Evolutionary conservation across 2,329 filamentous ascomycete species (phyloP).

Genomic region (Karstenula rhodostoma): DNA sequence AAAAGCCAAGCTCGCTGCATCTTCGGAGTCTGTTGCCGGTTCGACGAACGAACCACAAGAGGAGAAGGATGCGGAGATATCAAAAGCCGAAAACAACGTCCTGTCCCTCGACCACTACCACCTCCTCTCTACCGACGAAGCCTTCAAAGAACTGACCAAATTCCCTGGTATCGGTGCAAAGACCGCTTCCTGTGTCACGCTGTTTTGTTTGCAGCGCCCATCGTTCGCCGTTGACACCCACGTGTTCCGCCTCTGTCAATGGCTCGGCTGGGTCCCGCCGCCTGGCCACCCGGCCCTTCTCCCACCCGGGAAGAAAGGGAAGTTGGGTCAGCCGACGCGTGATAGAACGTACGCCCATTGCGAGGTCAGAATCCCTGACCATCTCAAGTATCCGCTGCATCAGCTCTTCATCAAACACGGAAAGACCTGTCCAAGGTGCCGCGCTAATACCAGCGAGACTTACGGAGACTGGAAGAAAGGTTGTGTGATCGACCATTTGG

Average conservation of each 20-base stretch:
- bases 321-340: constrained; percentile 56
- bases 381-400: constrained; percentile 70
- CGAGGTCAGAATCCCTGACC: constrained; percentile 67
- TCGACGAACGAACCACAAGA: constrained; percentile 56
- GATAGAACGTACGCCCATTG: constrained; percentile 67
- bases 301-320: constrained; percentile 46
- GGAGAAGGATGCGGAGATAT: constrained; percentile 66
- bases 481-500: constrained; percentile 70
- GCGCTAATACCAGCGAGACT: constrained; percentile 66
- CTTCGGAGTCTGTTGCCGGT: constrained; percentile 48
- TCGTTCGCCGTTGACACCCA: constrained; percentile 73
- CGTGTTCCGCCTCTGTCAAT: constrained; percentile 69
- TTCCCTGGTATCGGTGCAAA: constrained; percentile 73
- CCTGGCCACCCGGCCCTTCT: constrained; percentile 44
- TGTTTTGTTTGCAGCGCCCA: constrained; percentile 70
- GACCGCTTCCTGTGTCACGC: constrained; percentile 69
- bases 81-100: constrained; percentile 64
- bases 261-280: constrained; percentile 68
- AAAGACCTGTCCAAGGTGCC: constrained; percentile 67
- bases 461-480: constrained; percentile 70
- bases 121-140: constrained; percentile 62
- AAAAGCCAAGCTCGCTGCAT: constrained; percentile 55
- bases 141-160: constrained; percentile 64
- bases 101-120: constrained; percentile 72
- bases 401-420: constrained; percentile 69